phyloP scores from a whole-genome alignment of 495 filamentous ascomycete species.

The Copromyces sp. region DNA sequence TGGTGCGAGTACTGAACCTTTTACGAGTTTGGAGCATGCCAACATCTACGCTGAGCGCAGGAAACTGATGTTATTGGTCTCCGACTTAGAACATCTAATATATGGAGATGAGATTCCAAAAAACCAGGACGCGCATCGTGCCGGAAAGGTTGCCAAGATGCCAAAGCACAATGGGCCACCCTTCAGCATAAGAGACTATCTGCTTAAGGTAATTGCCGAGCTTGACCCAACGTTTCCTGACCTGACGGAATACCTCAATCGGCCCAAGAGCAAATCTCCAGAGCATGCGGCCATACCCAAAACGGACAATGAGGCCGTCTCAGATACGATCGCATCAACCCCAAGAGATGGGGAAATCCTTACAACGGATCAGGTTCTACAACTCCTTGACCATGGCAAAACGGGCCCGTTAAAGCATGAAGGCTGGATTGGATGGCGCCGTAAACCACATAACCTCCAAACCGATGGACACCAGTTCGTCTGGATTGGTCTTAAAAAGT shows the following conservation, averaged over 20 bases:
- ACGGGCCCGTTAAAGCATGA: neutral
- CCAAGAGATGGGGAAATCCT: neutral
- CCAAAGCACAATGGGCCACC: neutral
- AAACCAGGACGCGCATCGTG: neutral
- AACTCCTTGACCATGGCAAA: neutral
- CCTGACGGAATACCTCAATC: neutral
- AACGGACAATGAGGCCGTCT: neutral
- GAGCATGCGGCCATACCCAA: neutral
- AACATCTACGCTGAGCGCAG: neutral
- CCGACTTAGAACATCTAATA: neutral
- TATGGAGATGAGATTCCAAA: neutral
- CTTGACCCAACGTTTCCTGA: neutral
- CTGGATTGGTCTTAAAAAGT: neutral
- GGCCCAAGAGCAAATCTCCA: neutral
- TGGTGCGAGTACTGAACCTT: neutral
- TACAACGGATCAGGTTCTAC: neutral
- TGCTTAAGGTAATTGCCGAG: neutral
- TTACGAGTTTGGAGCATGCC: neutral
- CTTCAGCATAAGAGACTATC: neutral
- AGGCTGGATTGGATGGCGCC: neutral
- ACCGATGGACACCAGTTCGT: neutral
- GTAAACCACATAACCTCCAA: neutral
- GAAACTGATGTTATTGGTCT: neutral
- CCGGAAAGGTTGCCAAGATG: neutral
- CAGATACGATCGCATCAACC: neutral